These are phyloP conservation scores for Lactarius hengduanensis DNA, from an alignment of 768 basidiomycete species.

Conservation along the genomic window DNA sequence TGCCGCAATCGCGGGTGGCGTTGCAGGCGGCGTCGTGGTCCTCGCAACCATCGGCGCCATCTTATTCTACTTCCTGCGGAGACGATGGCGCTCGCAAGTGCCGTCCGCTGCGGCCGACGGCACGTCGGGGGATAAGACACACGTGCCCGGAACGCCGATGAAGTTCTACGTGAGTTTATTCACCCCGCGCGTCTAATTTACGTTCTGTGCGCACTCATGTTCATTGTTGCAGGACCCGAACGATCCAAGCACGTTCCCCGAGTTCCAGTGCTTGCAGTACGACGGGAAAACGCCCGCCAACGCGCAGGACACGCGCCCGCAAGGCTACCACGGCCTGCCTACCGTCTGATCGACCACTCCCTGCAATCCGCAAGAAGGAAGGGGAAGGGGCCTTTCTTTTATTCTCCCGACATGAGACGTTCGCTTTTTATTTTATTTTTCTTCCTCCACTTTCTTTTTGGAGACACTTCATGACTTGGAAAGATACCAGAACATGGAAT, in stretches of 20 bases:
- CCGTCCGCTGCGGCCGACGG: neutral
- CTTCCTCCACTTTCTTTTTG: neutral
- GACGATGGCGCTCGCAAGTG: neutral
- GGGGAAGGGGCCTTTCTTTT: neutral
- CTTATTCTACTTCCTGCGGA: neutral
- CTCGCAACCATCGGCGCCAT: neutral
- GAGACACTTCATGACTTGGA: no score
- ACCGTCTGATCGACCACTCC: neutral
- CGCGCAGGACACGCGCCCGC: neutral
- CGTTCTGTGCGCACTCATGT: neutral
- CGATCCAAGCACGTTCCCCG: constrained; percentile 16
- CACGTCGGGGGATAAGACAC: neutral
- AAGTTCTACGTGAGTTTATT: constrained; percentile 16
- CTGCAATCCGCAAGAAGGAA: neutral
- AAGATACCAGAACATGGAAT: no score
- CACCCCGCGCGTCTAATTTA: no score
- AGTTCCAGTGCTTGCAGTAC: neutral
- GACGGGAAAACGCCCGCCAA: neutral
- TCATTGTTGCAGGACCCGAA: constrained; percentile 9
- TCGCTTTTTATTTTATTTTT: neutral
- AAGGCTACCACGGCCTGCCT: constrained; percentile 10
- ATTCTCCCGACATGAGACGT: neutral
- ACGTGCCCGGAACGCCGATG: neutral
- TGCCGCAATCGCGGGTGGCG: constrained; percentile 4
- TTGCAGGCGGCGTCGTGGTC: constrained; percentile 1